Evolutionary conservation across 2,329 filamentous ascomycete species (phyloP).

Genomic region (Zasmidium angulare): DNA sequence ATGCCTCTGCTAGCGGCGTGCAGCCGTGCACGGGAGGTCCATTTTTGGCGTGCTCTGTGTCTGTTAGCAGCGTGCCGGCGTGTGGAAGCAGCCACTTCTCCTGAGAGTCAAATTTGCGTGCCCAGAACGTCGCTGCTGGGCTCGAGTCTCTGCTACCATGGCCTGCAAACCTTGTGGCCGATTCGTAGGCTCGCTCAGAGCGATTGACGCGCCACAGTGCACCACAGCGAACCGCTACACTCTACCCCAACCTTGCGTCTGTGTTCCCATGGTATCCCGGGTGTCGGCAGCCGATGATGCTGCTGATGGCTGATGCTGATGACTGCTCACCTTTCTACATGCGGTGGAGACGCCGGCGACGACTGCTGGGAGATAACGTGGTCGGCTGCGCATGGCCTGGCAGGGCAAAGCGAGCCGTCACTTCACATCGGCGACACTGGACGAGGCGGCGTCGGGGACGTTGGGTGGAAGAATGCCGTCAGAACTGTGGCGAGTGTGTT

Average conservation of each 20-base stretch:
- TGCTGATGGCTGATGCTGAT: no score
- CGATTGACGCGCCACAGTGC: constrained; percentile 14
- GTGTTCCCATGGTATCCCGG: constrained; percentile 5
- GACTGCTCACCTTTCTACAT: not conserved
- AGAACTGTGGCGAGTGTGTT: not conserved
- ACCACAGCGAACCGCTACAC: not conserved
- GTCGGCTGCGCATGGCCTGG: not conserved
- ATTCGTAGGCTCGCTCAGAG: constrained; percentile 7
- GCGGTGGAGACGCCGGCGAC: not conserved
- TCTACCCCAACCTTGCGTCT: not conserved
- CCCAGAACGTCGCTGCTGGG: constrained; percentile 5
- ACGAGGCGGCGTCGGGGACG: not conserved
- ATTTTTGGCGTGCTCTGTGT: constrained; percentile 8
- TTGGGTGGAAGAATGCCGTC: constrained; percentile 1
- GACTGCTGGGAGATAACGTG: not conserved
- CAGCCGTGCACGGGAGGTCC: constrained; percentile 13
- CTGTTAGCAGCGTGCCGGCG: not conserved
- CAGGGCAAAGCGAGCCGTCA: not conserved
- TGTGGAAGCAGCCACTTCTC: not conserved
- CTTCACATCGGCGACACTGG: not conserved
- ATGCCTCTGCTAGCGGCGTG: constrained; percentile 16
- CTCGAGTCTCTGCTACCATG: constrained; percentile 1
- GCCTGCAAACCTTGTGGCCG: constrained; percentile 10
- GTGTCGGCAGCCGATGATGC: constrained; percentile 3
- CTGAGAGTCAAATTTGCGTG: constrained; percentile 1